phyloP scores from a whole-genome alignment of 2,329 filamentous ascomycete species.

The Didymella exigua region DNA sequence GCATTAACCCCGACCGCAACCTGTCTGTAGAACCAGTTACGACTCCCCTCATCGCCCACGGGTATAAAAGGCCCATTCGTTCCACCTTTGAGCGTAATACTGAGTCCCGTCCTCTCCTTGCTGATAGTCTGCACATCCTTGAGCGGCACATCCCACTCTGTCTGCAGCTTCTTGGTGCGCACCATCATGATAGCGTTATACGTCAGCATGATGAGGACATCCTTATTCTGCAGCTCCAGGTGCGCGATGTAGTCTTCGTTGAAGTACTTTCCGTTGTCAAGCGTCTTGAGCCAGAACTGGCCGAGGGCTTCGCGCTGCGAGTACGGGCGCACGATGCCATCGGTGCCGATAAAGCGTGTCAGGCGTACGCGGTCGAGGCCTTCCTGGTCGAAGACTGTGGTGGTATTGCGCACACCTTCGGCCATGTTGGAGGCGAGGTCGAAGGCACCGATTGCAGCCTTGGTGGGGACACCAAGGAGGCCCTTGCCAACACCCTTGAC shows the following conservation, averaged over 20 bases:
- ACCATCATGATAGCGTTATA: constrained; percentile 83
- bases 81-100: constrained; percentile 84
- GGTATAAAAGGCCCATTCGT: constrained; percentile 95
- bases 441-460: constrained; percentile 94
- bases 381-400: constrained; percentile 94
- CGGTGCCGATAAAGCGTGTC: constrained; percentile 86
- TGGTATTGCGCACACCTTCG: constrained; percentile 97
- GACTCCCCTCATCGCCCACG: constrained; percentile 80
- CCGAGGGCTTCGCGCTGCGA: constrained; percentile 93
- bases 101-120: constrained; percentile 94
- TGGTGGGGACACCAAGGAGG: constrained; percentile 90
- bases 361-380: constrained; percentile 94
- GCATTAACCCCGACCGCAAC: constrained; percentile 71
- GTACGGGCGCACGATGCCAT: constrained; percentile 94
- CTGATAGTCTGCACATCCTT: constrained; percentile 97
- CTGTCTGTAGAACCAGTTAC: constrained; percentile 71
- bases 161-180: constrained; percentile 80
- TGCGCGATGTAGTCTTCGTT: constrained; percentile 97
- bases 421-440: constrained; percentile 97
- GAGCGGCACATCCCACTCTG: constrained; percentile 94
- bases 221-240: constrained; percentile 85
- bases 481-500: constrained; percentile 98
- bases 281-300: constrained; percentile 98
- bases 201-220: constrained; percentile 75
- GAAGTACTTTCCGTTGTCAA: constrained; percentile 97